Base-by-base conservation (phyloP, 2,329 filamentous ascomycete genomes). In the Colletotrichum sp. region DNA sequence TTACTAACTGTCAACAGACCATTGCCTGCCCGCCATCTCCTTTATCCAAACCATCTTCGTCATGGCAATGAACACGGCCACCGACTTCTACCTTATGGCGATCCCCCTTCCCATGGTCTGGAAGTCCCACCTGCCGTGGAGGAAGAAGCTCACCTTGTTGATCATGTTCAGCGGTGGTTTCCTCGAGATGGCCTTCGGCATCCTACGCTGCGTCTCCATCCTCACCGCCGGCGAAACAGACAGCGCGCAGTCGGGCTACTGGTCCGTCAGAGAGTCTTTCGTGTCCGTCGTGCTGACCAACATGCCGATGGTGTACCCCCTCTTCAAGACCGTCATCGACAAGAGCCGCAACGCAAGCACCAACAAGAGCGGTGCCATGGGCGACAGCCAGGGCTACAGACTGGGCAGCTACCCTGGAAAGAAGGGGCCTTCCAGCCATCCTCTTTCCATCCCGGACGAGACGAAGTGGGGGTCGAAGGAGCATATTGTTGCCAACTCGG, bases 241-340 rank as follows among this genome's bases (percentile, higher is more conserved):
- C 32, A 78, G 82, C 0, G 79, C 82, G 8, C 81, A 82, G 70
- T 83, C 81, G 2, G 82, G 82, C 5, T 83, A 82, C 76, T 86
- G 85, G 85, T 84, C 85, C 34, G 81, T 85, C 70, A 81, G 85
- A 34, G 85, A 86, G 76, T 84, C 83, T 1, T 86, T 86, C 75
- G 84, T 86, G 66, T 84, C 84, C 8, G 79, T 85, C 16, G 82
- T 85, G 30, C 78, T 86, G 55, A 84, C 84, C 16, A 86, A 86
- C 71, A 79, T 85, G 77, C 85, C 85, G 4, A 84, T 86, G 81
- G 78, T 86, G 8, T 85, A 86, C 64, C 83, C 84, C 12, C 79
- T 84, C 6, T 80, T 82, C 72, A 79, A 77, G 67, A 75, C 38
- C 2, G 72, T 78, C 15, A 76, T 82, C 10, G 79, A 81, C 10